Evolutionary conservation across 805 yeast genomes (phyloP).

Genomic region (Lipomyces japonicus): DNA sequence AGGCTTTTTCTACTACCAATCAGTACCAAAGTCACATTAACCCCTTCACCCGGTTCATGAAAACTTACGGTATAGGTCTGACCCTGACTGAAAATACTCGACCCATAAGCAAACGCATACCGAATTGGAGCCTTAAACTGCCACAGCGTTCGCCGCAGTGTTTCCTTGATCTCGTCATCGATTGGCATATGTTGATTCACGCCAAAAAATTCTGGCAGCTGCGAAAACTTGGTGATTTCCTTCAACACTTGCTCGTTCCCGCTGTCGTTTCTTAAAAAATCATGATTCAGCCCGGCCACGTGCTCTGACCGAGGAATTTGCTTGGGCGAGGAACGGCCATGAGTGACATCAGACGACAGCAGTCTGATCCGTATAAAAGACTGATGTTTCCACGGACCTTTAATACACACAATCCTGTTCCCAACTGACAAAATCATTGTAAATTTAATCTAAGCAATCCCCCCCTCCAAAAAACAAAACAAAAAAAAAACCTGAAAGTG

Average conservation of each 20-base stretch:
- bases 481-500: too few relatives aligned
- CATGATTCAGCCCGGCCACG: neutral
- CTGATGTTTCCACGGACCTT: too few relatives aligned
- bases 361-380: too few relatives aligned
- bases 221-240: constrained; percentile 34
- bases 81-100: constrained; percentile 84
- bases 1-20: constrained; percentile 42
- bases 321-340: too few relatives aligned
- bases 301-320: too few relatives aligned
- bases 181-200: constrained; percentile 54
- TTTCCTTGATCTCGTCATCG: constrained; percentile 43
- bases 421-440: too few relatives aligned
- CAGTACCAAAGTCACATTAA: constrained; percentile 34
- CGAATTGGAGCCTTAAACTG: constrained; percentile 67
- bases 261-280: neutral
- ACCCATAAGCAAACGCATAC: constrained; percentile 90
- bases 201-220: constrained; percentile 57
- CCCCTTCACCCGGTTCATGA: constrained; percentile 9
- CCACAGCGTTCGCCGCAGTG: constrained; percentile 49
- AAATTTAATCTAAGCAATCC: too few relatives aligned
- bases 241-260: constrained; percentile 3
- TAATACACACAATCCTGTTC: too few relatives aligned
- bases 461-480: too few relatives aligned
- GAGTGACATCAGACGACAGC: too few relatives aligned
- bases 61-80: constrained; percentile 25